Conservation (phyloP, 129 eudicot species). For the Flaveria brownii region DNA sequence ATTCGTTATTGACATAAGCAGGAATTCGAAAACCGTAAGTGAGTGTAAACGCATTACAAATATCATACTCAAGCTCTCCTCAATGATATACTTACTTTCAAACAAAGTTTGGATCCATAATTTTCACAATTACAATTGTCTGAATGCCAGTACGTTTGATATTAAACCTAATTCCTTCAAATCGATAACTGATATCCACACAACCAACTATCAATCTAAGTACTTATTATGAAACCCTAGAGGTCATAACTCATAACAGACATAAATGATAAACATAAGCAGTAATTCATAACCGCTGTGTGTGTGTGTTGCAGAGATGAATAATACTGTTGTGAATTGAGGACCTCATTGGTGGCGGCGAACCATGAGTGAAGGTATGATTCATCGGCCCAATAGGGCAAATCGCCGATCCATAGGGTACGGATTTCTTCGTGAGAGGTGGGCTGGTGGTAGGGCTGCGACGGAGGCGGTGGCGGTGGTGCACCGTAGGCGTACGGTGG, state of each 20-base stretch:
- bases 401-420: constrained; percentile 96
- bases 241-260: constrained; percentile 1
- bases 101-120: too few species aligned
- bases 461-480: constrained; percentile 41
- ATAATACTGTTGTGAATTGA: neutral
- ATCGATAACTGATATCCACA: too few species aligned
- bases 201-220: too few species aligned
- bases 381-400: constrained; percentile 95
- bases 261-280: neutral
- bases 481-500: constrained; percentile 39
- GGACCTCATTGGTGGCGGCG: constrained; percentile 75
- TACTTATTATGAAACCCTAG: constrained; percentile 17
- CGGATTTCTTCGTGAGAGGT: constrained; percentile 94
- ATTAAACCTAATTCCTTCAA: too few species aligned
- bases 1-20: too few species aligned
- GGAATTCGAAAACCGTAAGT: too few species aligned
- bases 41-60: constrained; percentile 22
- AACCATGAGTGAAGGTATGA: constrained; percentile 80
- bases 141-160: too few species aligned
- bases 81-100: neutral
- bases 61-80: neutral
- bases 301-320: neutral
- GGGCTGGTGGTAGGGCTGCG: constrained; percentile 81
- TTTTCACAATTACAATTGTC: too few species aligned
- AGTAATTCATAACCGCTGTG: neutral